These are phyloP conservation scores for Penstemon newberryi DNA, from an alignment of 257 asterid genomes.

Conservation along the genomic window DNA sequence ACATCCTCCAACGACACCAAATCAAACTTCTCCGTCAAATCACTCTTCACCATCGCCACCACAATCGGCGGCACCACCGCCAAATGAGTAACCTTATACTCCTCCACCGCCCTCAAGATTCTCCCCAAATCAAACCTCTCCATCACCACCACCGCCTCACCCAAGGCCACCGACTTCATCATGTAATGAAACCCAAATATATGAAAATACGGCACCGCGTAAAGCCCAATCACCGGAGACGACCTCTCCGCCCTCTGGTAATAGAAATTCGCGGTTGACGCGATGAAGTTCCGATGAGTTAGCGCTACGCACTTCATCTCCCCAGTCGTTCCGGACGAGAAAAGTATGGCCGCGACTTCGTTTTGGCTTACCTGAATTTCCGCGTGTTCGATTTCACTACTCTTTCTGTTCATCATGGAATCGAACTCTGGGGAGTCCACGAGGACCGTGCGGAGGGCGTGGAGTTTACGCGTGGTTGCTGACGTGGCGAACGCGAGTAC, in stretches of 20 bases:
- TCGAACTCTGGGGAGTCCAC: slow-evolving; percentile 50
- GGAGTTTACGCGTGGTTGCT: slow-evolving; percentile 34
- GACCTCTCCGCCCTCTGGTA: slow-evolving; percentile 24
- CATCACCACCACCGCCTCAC: slow-evolving; percentile 54
- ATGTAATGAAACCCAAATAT: slow-evolving; percentile 41
- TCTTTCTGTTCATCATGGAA: slow-evolving; percentile 29
- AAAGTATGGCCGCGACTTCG: slow-evolving; percentile 59
- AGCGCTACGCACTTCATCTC: slow-evolving; percentile 52
- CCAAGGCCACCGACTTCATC: slow-evolving; percentile 48
- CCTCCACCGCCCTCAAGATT: slow-evolving; percentile 53
- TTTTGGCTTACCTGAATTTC: slow-evolving; percentile 38
- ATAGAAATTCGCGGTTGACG: slow-evolving; percentile 27
- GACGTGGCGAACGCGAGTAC: slow-evolving; percentile 48
- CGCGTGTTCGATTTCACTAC: not conserved
- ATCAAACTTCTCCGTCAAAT: slow-evolving; percentile 32
- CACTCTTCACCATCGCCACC: slow-evolving; percentile 52
- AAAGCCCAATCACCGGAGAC: slow-evolving; percentile 36
- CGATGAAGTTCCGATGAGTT: slow-evolving; percentile 55
- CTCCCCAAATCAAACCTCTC: slow-evolving; percentile 46
- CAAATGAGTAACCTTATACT: slow-evolving; percentile 42
- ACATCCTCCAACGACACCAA: slow-evolving; percentile 50
- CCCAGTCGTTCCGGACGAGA: slow-evolving; percentile 75
- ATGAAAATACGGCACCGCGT: slow-evolving; percentile 53
- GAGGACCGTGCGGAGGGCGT: slow-evolving; percentile 28
- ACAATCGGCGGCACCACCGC: slow-evolving; percentile 58